Base-by-base conservation (phyloP, 805 yeast genomes). In the Wickerhamiella bombiphila region DNA sequence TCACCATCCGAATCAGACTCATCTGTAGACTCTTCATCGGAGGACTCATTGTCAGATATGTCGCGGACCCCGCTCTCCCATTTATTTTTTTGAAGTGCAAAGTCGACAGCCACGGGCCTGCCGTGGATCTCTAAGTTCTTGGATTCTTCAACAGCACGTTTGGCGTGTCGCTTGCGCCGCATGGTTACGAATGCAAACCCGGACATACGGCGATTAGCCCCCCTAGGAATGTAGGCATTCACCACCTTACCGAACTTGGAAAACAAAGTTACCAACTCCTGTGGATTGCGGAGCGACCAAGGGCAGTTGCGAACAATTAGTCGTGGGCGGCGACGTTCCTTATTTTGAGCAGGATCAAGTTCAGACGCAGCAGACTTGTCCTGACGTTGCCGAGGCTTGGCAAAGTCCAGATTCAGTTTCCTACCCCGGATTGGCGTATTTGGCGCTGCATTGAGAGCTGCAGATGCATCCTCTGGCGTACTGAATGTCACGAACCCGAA, bases 181-280 rank as follows among this genome's bases (percentile, higher is more conserved):
- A 91, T 80, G 1, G 91, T 79, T 7, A 91, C 85, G 57, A 91
- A 91, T 0, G 85, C 98, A 68, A 88, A 91, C 8, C 98, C 98
- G 42, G 78, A 64, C 91, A 91, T 80, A 55, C 72, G 76, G 13
- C 95, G 94, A 35, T 83, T 93, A 34, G 70, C 68, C 53, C 80
- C 82, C 51, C 81, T 73, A 34, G 98, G 98, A 47, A 91, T 82
- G 48, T 74, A 73, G 0, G 88, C 93, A 52, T 85, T 94, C 19
- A 72, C 73, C 25, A 91, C 94, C 21, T 80, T 76, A 36, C 98
- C 98, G 54, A 63, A 91, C 51, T 73, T 74, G 40, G 68, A 60
- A 54, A 91, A 91, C 5, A 74, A 52, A 48, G 75, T 75, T 52
- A 70, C 75, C 51, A 91, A 65, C 39, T 71, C 74, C 3, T 72